Evolutionary conservation across 257 asterid genomes (phyloP), one percentile per base, ranked within the genome.

Genomic region (Nicotiana noctiflora): DNA sequence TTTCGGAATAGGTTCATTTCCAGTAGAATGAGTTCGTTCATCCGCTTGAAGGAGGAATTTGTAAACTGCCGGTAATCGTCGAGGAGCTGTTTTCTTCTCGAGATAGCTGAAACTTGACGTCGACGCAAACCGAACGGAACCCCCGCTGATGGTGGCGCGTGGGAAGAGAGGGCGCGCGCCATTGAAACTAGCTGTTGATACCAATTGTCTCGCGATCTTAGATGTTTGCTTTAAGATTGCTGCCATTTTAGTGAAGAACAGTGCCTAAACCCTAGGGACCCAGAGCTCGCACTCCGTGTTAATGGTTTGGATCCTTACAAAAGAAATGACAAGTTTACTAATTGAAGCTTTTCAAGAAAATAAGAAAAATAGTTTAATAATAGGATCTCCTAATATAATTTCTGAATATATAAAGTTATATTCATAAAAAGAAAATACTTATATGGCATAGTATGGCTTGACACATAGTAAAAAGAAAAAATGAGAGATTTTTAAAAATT

Each of bases 51-150:
- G 64, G 29, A 79, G 82, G 82, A 49, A 79, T n/a, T n/a, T 27
- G 55, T 64, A 79, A 1, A 64, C 82, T 11, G 44, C 46, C 53
- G 76, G 64, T 17, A 79, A n/a, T n/a, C 82, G 34, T n/a, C 77
- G 77, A 12, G 76, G 82, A 53, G 82, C 76, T 8, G 60, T 63
- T 68, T 79, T 79, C 53, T 79, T 79, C 82, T 29, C 77, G 14
- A 79, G 77, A 34, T 79, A 63, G 49, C 76, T 79, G 53, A 56
- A 53, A 17, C n/a, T 63, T 64, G 82, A 46, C 0, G 77, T 56
- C 75, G 82, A 52, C 6, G 65, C 82, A 56, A 31, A 79, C 8
- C 77, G 77, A 6, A 68, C 62, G 2, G 65, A 4, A 49, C 27
- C 59, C 18, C 63, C 44, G 23, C 34, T 79, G 11, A 79, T 6